These are phyloP conservation scores for Trypethelium eluteriae DNA, from an alignment of 495 filamentous ascomycete genomes.

Conservation along the genomic window DNA sequence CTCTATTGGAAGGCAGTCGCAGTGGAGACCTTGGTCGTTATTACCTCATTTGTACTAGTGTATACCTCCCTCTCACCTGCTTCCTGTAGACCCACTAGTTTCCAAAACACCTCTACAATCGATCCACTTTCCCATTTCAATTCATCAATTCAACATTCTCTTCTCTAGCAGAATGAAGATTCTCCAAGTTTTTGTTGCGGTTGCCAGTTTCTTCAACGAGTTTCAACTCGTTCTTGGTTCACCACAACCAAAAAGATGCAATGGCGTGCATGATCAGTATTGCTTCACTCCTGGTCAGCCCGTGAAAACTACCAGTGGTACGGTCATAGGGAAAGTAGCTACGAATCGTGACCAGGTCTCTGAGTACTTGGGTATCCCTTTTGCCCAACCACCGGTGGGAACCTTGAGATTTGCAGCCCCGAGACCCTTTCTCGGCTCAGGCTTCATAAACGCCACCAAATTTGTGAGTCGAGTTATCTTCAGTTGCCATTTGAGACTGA, in stretches of 20 bases:
- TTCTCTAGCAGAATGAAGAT: neutral
- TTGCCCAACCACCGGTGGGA: conserved; percentile 41
- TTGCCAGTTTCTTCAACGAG: neutral
- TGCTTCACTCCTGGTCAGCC: conserved; percentile 2
- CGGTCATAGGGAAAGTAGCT: conserved; percentile 41
- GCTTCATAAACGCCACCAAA: conserved; percentile 23
- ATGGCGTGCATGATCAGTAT: neutral
- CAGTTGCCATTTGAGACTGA: conserved; percentile 29
- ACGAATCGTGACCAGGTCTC: conserved; percentile 33
- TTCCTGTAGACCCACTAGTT: too few relatives aligned
- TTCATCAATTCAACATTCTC: too few relatives aligned
- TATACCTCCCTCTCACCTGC: too few relatives aligned
- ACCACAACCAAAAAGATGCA: neutral
- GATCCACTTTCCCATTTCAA: too few relatives aligned
- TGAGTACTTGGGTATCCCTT: conserved; percentile 47
- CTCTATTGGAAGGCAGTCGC: too few relatives aligned
- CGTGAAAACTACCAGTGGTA: conserved; percentile 32
- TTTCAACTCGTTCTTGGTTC: neutral
- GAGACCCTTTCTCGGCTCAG: conserved; percentile 17
- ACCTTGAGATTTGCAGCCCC: conserved; percentile 43
- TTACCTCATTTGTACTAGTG: neutral
- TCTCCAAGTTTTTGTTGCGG: neutral
- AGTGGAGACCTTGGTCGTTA: neutral
- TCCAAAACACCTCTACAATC: too few relatives aligned
- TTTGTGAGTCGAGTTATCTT: conserved; percentile 31